phyloP scores from a whole-genome alignment of 192 early-diverging fungal species.

The Podila minutissima region DNA sequence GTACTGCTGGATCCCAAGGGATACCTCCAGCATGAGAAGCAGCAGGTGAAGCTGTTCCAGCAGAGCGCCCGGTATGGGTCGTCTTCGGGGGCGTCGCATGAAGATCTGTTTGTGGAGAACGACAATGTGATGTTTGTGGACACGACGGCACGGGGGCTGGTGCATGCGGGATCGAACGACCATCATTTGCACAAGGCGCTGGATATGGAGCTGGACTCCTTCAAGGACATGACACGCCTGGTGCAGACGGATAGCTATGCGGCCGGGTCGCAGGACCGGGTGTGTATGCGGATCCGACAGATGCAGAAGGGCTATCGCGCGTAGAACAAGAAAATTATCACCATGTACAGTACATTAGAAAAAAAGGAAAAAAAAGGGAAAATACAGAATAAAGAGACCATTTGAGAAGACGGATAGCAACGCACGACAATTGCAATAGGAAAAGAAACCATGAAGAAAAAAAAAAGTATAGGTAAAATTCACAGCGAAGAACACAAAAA shows the following conservation, averaged over 20 bases:
- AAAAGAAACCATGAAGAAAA: no score
- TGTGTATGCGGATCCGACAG: conserved; percentile 23
- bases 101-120: conserved; percentile 30
- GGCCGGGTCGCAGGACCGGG: conserved; percentile 25
- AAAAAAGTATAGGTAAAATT: no score
- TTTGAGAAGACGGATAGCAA: no score
- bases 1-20: conserved; percentile 13
- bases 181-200: conserved; percentile 17
- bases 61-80: conserved; percentile 19
- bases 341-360: no score
- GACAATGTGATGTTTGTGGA: conserved; percentile 37
- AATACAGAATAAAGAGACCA: no score
- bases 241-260: conserved; percentile 39
- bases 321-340: not conserved
- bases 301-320: conserved; percentile 24
- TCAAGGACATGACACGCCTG: conserved; percentile 16
- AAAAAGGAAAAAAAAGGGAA: no score
- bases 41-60: conserved; percentile 16
- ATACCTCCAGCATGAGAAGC: conserved; percentile 1
- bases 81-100: not conserved
- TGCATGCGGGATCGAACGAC: conserved; percentile 23
- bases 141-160: conserved; percentile 8
- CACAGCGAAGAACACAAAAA: no score
- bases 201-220: not conserved
- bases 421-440: no score